Evolutionary conservation across 2,329 filamentous ascomycete species (phyloP), one percentile per base, ranked within the genome.

Genomic region (Graphilbum sp.): DNA sequence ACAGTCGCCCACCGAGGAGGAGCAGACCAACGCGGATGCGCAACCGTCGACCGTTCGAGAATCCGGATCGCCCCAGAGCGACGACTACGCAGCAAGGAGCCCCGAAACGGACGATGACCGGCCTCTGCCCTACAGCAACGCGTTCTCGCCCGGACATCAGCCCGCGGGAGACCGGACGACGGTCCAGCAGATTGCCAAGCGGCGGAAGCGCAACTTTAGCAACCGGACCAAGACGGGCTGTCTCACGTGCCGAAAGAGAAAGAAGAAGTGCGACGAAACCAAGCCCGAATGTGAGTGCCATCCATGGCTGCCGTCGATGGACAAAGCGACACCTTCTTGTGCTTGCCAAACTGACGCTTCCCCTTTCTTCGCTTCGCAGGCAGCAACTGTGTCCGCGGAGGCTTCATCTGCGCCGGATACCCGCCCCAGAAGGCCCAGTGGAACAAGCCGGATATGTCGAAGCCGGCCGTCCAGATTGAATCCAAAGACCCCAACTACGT

Each of bases 201-300:
- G 79, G 55, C 62, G 78, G 35, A 83, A 83, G 57, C 68, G 79
- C 30, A 83, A 84, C 52, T 96, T 95, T 52, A 93, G 85, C 61
- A 94, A 95, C 57, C 72, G 88, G 42, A 95, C 88, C 17, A 96
- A 96, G 61, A 95, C 87, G 10, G 86, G 87, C 24, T 96, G 88
- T 56, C 75, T 93, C 59, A 96, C 88, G 6, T 96, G 88, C 55
- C 72, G 88, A 43, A 74, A 75, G 53, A 72, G 88, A 42, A 96
- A 96, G 69, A 96, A 96, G 74, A 96, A 96, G 60, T 96, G 90
- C 53, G 88, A 96, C 54, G 90, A 96, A 62, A 72, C 72, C 38
- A 92, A 93, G 56, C 90, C 90, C 20, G 76, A 85, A 57, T 96
- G 90, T 92, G 66, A 67, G 81, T 66, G 16, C 18, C 11, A 17